These are phyloP conservation scores for Monoraphidium neglectum DNA, from an alignment of 139 green algal genomes.

Conservation along the genomic window DNA sequence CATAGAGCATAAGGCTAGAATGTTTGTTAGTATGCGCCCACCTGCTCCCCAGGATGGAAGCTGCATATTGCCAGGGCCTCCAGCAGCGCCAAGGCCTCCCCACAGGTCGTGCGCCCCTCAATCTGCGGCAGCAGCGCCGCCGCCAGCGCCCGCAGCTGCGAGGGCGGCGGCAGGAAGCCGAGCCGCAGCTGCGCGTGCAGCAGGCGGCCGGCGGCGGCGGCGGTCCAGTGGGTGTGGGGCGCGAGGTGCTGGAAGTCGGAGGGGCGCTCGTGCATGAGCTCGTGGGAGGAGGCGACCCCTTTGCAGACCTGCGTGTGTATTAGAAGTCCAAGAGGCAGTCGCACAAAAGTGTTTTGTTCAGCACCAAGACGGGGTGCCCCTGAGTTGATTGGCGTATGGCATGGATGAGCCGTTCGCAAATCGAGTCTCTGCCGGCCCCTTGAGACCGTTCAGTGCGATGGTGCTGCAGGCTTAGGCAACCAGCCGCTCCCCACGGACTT, in stretches of 20 bases:
- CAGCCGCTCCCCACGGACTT: too few species aligned
- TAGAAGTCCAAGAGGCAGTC: neutral
- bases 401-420: too few species aligned
- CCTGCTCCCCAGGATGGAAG: neutral
- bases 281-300: slow-evolving; percentile 1
- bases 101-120: neutral
- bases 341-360: too few species aligned
- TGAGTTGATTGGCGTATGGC: too few species aligned
- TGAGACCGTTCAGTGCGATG: too few species aligned
- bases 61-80: neutral
- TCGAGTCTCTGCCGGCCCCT: too few species aligned
- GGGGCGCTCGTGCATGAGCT: neutral
- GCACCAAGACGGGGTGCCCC: too few species aligned
- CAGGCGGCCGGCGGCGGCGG: neutral
- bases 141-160: neutral
- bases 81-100: neutral
- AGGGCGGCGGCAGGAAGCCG: neutral
- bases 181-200: neutral
- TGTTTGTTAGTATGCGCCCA: too few species aligned
- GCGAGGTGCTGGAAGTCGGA: too few species aligned
- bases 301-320: neutral
- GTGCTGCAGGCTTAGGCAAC: too few species aligned
- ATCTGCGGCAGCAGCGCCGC: neutral
- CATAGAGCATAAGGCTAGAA: too few species aligned
- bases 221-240: neutral